These are phyloP conservation scores for Quercus lobata DNA, from an alignment of 331 rosid genomes.

Conservation along the genomic window DNA sequence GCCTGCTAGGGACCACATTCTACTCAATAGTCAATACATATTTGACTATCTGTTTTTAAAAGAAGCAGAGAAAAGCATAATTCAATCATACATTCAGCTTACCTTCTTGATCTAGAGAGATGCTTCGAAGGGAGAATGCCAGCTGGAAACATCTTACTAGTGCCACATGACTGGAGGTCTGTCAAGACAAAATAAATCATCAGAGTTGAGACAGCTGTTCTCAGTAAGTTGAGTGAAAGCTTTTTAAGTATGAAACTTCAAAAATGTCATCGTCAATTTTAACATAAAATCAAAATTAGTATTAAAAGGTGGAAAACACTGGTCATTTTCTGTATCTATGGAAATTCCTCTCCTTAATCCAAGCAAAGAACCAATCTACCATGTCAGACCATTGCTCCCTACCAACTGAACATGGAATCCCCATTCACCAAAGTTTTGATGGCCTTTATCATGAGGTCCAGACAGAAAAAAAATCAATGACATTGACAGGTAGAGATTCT, in stretches of 20 bases:
- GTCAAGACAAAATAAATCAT: constrained; percentile 30
- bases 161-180: constrained; percentile 75
- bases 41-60: neutral
- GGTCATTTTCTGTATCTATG: neutral
- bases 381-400: neutral
- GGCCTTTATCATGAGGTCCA: neutral
- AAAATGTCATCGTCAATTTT: neutral
- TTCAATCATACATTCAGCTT: constrained; percentile 11
- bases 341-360: neutral
- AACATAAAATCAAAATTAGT: constrained; percentile 12
- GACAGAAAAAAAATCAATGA: neutral
- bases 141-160: constrained; percentile 89
- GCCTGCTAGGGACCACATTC: neutral
- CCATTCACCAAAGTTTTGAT: neutral
- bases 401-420: neutral
- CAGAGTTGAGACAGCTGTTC: constrained; percentile 9
- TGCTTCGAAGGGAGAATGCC: constrained; percentile 70
- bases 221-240: neutral
- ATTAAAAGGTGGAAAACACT: constrained; percentile 7
- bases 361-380: neutral
- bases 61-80: neutral
- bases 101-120: constrained; percentile 79
- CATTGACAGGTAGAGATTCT: neutral
- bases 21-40: neutral
- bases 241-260: neutral